Evolutionary conservation across 768 basidiomycete species (phyloP), one percentile per base, ranked within the genome.

Genomic region (Lactarius deliciosus): DNA sequence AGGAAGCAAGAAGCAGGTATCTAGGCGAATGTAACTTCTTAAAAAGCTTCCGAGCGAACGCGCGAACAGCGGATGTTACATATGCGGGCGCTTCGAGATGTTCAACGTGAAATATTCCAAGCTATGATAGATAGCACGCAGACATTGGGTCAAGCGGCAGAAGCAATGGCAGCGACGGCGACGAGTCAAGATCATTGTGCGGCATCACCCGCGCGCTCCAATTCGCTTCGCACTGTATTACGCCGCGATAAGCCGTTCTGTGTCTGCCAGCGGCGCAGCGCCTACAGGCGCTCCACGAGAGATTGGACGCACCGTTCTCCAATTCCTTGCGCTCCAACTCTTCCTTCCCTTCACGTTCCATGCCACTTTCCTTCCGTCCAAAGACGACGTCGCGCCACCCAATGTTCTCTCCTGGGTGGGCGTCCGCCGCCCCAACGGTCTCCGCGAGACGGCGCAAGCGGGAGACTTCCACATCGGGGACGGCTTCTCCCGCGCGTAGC

Each of bases 361-460:
- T 47, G 38, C 64, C 60, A 30, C 60, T 68, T 47, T 65, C 64
- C 60, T 61, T 65, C 64, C 64, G 56, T 41, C 68, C 68, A 20
- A 68, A 68, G 50, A 68, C 30, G 16, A 66, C 68, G 1, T 68
- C 45, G 15, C 55, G 58, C 68, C 64, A 68, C 22, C 68, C 64
- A n/a, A 68, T 58, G 34, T 11, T 57, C 38, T 66, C 68, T 8
- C 68, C 64, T 3, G 58, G 28, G 38, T 66, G 55, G 15, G 60
- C n/a, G n/a, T 68, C 72, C 22, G 64, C 64, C 32, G 64, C 63
- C 25, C 66, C 68, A 45, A 69, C 72, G 38, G 66, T 72, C 28
- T 78, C 78, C 43, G 85, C 86, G 28, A 91, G 81, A 61, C 78
- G 81, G 71, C 81, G 81, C 61, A 90, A 75, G 64, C 83, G 77